These are phyloP conservation scores for Eucalyptus coolabah DNA, from an alignment of 345 rosid species.

Conservation along the genomic window DNA sequence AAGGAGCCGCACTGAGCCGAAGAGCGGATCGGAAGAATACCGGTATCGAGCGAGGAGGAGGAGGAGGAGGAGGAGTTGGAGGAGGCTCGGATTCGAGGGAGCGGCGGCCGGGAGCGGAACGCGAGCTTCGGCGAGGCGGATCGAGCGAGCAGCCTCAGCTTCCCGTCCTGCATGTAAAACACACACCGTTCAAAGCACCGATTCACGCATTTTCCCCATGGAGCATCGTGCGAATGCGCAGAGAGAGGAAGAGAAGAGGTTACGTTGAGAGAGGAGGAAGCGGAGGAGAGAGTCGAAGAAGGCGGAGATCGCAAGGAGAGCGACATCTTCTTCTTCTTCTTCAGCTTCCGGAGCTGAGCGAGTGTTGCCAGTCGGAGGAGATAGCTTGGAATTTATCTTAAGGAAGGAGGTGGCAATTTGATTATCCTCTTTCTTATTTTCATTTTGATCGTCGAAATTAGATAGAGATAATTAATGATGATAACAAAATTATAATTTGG, in stretches of 20 bases:
- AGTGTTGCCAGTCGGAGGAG: neutral
- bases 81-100: slow-evolving; percentile 39
- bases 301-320: slow-evolving; percentile 84
- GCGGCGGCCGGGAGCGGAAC: slow-evolving; percentile 24
- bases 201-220: neutral
- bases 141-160: slow-evolving; percentile 15
- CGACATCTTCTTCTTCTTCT: slow-evolving; percentile 22
- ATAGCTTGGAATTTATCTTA: neutral
- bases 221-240: neutral
- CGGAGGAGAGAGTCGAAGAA: slow-evolving; percentile 22
- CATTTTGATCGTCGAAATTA: neutral
- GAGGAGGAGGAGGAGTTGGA: neutral
- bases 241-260: neutral
- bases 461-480: neutral
- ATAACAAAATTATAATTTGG: neutral
- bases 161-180: slow-evolving; percentile 10
- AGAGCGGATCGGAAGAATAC: neutral
- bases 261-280: slow-evolving; percentile 25
- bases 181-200: neutral
- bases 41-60: slow-evolving; percentile 36
- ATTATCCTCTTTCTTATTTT: neutral
- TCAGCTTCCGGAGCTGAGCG: neutral
- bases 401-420: neutral
- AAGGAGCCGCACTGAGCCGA: neutral
- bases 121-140: slow-evolving; percentile 19